phyloP scores from a whole-genome alignment of 768 basidiomycete genomes.

The Tephrocybe sp. region DNA sequence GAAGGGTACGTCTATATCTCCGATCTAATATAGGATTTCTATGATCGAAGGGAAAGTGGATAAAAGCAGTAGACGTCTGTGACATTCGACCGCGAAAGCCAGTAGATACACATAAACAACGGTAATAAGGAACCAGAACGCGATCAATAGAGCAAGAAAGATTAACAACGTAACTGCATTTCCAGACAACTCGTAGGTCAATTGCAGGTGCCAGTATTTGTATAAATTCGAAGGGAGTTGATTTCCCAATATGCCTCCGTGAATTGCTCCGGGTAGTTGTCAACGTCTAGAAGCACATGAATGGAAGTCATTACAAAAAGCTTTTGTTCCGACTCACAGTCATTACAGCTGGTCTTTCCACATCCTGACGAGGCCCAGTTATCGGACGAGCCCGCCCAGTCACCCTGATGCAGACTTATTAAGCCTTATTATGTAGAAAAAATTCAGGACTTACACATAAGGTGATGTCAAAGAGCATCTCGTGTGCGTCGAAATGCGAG shows the following conservation, averaged over 20 bases:
- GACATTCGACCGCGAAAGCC: too few relatives aligned
- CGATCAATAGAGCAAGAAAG: too few relatives aligned
- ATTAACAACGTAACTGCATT: too few relatives aligned
- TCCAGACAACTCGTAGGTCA: neutral
- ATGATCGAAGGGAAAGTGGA: too few relatives aligned
- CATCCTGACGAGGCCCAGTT: conserved; percentile 39
- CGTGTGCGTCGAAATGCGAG: conserved; percentile 49
- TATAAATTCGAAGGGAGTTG: conserved; percentile 57
- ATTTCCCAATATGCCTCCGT: conserved; percentile 69
- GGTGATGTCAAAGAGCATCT: conserved; percentile 56
- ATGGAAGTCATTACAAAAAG: neutral
- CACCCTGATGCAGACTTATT: conserved; percentile 33
- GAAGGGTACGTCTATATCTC: too few relatives aligned
- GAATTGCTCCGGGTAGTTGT: conserved; percentile 58
- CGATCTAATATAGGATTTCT: too few relatives aligned
- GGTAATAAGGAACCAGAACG: too few relatives aligned
- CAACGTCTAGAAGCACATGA: conserved; percentile 39
- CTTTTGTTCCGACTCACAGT: conserved; percentile 37
- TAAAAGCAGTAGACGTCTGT: too few relatives aligned
- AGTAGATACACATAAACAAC: too few relatives aligned
- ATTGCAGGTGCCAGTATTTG: conserved; percentile 4
- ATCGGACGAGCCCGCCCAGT: conserved; percentile 44
- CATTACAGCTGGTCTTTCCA: conserved; percentile 32
- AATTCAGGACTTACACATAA: conserved; percentile 47
- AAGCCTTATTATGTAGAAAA: conserved; percentile 1